phyloP scores from a whole-genome alignment of 139 green algal genomes.

The Volvox reticuliferus region DNA sequence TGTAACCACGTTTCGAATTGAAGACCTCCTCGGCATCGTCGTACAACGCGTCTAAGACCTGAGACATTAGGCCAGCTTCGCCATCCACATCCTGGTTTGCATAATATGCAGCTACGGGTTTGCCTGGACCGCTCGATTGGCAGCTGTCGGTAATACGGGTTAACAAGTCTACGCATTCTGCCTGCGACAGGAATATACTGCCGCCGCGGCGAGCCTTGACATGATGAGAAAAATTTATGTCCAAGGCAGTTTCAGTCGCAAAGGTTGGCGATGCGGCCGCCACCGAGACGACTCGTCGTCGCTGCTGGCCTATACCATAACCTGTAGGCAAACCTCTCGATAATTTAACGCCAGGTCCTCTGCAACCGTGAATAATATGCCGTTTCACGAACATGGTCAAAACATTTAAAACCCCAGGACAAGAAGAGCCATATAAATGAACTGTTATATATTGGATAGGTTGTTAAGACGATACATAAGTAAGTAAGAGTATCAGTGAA shows the following conservation, averaged over 20 bases:
- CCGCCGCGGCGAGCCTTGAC: not conserved
- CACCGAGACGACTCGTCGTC: not conserved
- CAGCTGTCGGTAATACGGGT: slow-evolving; percentile 10
- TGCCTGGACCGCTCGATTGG: not conserved
- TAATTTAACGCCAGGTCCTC: no score
- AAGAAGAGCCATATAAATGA: no score
- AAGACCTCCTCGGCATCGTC: slow-evolving; percentile 46
- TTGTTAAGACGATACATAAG: no score
- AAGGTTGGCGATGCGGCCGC: not conserved
- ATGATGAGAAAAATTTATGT: not conserved
- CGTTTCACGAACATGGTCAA: not conserved
- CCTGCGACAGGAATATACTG: not conserved
- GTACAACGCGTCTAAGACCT: slow-evolving; percentile 45
- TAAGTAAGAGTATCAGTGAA: no score
- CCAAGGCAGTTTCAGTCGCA: not conserved
- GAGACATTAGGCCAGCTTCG: not conserved
- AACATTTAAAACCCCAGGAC: no score
- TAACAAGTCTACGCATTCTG: not conserved
- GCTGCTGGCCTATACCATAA: no score
- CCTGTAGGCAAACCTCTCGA: no score
- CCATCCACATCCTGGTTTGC: not conserved
- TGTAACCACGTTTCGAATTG: slow-evolving; percentile 31
- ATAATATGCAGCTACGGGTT: not conserved
- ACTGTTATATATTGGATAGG: no score
- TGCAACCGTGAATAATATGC: not conserved